Conservation (phyloP, 495 filamentous ascomycete genomes). For the Tuber umbilicatum region DNA sequence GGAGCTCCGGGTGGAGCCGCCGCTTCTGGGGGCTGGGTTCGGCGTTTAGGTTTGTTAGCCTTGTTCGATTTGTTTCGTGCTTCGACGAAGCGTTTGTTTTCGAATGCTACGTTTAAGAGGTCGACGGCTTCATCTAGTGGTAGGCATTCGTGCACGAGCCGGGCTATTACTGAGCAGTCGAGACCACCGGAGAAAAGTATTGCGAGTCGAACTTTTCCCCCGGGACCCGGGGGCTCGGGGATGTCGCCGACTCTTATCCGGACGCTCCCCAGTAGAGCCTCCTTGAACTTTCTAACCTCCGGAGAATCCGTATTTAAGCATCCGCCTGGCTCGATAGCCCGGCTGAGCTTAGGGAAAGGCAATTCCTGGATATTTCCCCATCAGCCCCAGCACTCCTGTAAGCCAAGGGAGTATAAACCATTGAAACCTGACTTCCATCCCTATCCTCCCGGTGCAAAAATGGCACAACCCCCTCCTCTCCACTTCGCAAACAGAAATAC, state of each 20-base stretch:
- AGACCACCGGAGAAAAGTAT: conserved; percentile 92
- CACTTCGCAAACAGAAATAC: conserved; percentile 50
- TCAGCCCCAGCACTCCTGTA: conserved; percentile 37
- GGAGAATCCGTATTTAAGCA: conserved; percentile 48
- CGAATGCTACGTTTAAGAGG: conserved; percentile 91
- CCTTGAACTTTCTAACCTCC: conserved; percentile 53
- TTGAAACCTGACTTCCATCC: conserved; percentile 32
- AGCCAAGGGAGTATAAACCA: conserved; percentile 39
- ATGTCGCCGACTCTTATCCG: conserved; percentile 59
- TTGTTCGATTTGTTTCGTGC: conserved; percentile 42
- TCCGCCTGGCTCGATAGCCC: not conserved
- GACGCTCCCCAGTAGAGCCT: conserved; percentile 59
- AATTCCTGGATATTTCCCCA: conserved; percentile 47
- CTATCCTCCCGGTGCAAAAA: conserved; percentile 23
- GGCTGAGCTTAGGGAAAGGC: conserved; percentile 12
- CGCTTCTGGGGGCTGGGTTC: conserved; percentile 2
- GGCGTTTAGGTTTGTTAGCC: conserved; percentile 24
- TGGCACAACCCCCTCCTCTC: conserved; percentile 20
- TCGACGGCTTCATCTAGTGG: conserved; percentile 65
- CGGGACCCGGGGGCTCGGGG: conserved; percentile 51
- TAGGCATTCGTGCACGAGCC: conserved; percentile 72
- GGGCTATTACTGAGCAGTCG: conserved; percentile 83
- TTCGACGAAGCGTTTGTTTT: conserved; percentile 71
- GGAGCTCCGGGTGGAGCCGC: conserved; percentile 12
- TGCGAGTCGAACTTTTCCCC: conserved; percentile 49